Evolutionary conservation across 768 basidiomycete genomes (phyloP).

Genomic region (Favolaschia claudopus): DNA sequence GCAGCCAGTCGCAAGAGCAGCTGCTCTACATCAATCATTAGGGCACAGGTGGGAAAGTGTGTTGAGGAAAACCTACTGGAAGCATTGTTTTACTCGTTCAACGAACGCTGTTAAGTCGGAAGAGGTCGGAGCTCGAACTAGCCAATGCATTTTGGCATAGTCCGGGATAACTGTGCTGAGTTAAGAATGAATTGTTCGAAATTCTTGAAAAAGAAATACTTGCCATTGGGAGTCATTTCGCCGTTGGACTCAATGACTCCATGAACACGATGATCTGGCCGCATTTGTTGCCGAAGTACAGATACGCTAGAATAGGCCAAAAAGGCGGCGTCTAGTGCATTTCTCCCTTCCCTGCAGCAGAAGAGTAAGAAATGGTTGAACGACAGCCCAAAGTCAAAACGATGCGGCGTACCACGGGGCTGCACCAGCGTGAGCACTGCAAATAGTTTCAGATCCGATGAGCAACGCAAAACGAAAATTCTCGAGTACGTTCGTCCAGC

Average conservation of each 20-base stretch:
- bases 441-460: slow-evolving; percentile 6
- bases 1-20: slow-evolving; percentile 69
- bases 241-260: slow-evolving; percentile 73
- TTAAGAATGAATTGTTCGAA: not conserved
- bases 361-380: slow-evolving; percentile 10
- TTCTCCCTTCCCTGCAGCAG: slow-evolving; percentile 71
- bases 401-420: slow-evolving; percentile 68
- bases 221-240: slow-evolving; percentile 75
- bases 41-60: not conserved
- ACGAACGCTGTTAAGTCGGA: slow-evolving; percentile 61
- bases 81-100: slow-evolving; percentile 71
- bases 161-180: slow-evolving; percentile 76
- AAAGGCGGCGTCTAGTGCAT: slow-evolving; percentile 90
- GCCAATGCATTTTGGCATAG: slow-evolving; percentile 77
- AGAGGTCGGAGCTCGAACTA: slow-evolving; percentile 72
- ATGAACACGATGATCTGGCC: slow-evolving; percentile 81
- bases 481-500: slow-evolving; percentile 78
- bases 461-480: slow-evolving; percentile 10
- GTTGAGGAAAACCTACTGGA: slow-evolving; percentile 62
- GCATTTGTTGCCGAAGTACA: slow-evolving; percentile 85
- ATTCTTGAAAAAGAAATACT: slow-evolving; percentile 23
- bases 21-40: slow-evolving; percentile 56
- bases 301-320: slow-evolving; percentile 83
- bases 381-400: slow-evolving; percentile 2
- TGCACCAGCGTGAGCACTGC: slow-evolving; percentile 79